Evolutionary conservation across 108 stramenopile species (phyloP), one percentile per base, ranked within the genome.

Genomic region (Nitzschia palea): DNA sequence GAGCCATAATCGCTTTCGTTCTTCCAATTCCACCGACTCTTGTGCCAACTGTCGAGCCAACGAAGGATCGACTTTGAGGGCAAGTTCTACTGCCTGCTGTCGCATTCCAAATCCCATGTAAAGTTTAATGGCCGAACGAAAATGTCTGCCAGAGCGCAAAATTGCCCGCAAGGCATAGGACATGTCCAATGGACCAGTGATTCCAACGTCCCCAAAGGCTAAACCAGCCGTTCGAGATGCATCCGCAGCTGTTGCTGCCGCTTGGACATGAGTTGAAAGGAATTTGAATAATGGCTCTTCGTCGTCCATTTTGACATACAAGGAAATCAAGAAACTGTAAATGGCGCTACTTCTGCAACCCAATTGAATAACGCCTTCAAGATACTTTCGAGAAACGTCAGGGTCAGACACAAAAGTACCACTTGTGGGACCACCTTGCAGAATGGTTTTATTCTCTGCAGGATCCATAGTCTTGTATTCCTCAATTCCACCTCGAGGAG

Each of bases 31-130:
- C 8, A 78, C 77, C 36, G 87, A 84, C 48, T 95, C 82, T 44
- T 87, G 80, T 0, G 94, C 88, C n/a, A 95, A 65, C 44, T 91
- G 89, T 53, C 90, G 76, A 18, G 94, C 90, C 55, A 95, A 67
- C 14, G 82, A 66, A 1, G 94, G 94, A 55, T 91, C 94, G 1
- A 89, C 94, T 43, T 89, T 90, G 53, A 95, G 65, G 2, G 88
- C 90, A 14, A 95, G 78, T 72, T 91, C 88, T 1, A 95, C 90
- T 27, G 94, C 94, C 62, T 89, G 82, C 44, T 92, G 88, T 33
- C 90, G 65, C 94, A 91, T 88, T 8, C 88, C 94, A 68, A 92
- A 89, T 10, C 87, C 90, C 85, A 92, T 88, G 80, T 95, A 92
- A 17, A 95, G 69, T 55, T 89, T 88, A 66, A 95, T 86, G 23